Conservation (phyloP, 2,329 filamentous ascomycete genomes). For the Fusarium floridanum region DNA sequence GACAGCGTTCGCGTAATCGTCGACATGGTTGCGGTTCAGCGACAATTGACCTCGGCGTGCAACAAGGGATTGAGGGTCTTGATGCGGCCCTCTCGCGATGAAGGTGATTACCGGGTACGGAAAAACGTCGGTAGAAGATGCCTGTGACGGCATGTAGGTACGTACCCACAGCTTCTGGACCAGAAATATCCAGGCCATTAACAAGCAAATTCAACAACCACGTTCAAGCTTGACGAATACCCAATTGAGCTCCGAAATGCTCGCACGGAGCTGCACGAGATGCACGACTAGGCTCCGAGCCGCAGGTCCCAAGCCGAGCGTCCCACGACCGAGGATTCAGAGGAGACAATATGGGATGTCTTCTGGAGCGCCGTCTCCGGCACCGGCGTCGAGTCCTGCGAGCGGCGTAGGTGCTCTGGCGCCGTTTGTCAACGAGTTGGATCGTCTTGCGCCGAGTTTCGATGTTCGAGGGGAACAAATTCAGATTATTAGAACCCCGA, state of each 20-base stretch:
- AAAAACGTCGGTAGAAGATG: slow-evolving; percentile 46
- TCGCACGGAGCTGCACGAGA: slow-evolving; percentile 52
- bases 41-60: slow-evolving; percentile 46
- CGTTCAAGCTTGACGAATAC: slow-evolving; percentile 7
- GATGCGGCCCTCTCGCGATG: slow-evolving; percentile 17
- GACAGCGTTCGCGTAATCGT: slow-evolving; percentile 86
- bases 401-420: slow-evolving; percentile 58
- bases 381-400: slow-evolving; percentile 40
- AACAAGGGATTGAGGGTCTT: slow-evolving; percentile 28
- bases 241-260: slow-evolving; percentile 45
- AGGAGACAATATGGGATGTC: slow-evolving; percentile 58
- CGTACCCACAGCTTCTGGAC: slow-evolving; percentile 30
- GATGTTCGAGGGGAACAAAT: slow-evolving; percentile 86
- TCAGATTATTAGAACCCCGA: slow-evolving; percentile 80
- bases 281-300: slow-evolving; percentile 47
- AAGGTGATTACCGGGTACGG: slow-evolving; percentile 45
- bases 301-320: slow-evolving; percentile 38
- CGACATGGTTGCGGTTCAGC: slow-evolving; percentile 77
- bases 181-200: slow-evolving; percentile 37
- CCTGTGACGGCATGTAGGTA: slow-evolving; percentile 38
- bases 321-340: slow-evolving; percentile 51
- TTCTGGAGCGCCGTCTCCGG: slow-evolving; percentile 47
- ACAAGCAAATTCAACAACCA: slow-evolving; percentile 25
- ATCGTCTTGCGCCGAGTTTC: slow-evolving; percentile 91
- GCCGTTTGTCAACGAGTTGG: slow-evolving; percentile 78